Conservation (phyloP, 148 eudicot species). For the Silene uniflora region DNA sequence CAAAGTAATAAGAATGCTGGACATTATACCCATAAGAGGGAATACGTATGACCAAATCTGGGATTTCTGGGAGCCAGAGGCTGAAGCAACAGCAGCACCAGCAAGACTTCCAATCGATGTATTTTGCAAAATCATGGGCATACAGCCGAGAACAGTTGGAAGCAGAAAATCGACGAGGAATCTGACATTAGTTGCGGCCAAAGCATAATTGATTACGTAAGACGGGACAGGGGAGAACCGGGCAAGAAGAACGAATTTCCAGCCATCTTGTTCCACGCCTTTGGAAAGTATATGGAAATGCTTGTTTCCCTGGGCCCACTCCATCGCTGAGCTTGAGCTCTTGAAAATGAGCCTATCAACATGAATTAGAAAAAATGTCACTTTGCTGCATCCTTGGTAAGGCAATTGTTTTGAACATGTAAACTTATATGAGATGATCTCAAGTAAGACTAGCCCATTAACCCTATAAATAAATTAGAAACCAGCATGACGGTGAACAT, state of each 20-base stretch:
- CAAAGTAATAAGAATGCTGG: conserved; percentile 69
- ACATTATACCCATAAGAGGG: conserved; percentile 68
- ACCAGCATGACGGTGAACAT: too few relatives aligned
- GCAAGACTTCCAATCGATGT: conserved; percentile 92
- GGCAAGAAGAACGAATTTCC: conserved; percentile 89
- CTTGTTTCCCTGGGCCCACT: conserved; percentile 58
- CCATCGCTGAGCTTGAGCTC: conserved; percentile 54
- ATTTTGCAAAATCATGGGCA: conserved; percentile 93
- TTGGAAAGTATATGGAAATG: conserved; percentile 58
- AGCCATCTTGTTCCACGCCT: conserved; percentile 89
- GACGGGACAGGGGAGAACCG: conserved; percentile 90
- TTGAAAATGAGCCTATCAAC: conserved; percentile 54
- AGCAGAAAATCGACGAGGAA: conserved; percentile 70
- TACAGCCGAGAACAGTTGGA: conserved; percentile 74
- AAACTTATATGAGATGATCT: too few relatives aligned
- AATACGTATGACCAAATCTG: conserved; percentile 66
- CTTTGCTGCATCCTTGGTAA: background rate
- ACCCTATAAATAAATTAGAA: too few relatives aligned
- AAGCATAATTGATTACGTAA: conserved; percentile 75
- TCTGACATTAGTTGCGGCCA: conserved; percentile 71
- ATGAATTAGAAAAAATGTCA: background rate
- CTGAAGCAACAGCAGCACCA: conserved; percentile 76
- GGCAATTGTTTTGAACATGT: background rate
- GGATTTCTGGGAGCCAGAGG: conserved; percentile 62
- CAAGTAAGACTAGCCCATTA: too few relatives aligned